Percentiles rank a stretch among this genome's conserved stretches.
Conservation (phyloP, 192 early-diverging fungal species). For the Umbelopsis sp. region DNA sequence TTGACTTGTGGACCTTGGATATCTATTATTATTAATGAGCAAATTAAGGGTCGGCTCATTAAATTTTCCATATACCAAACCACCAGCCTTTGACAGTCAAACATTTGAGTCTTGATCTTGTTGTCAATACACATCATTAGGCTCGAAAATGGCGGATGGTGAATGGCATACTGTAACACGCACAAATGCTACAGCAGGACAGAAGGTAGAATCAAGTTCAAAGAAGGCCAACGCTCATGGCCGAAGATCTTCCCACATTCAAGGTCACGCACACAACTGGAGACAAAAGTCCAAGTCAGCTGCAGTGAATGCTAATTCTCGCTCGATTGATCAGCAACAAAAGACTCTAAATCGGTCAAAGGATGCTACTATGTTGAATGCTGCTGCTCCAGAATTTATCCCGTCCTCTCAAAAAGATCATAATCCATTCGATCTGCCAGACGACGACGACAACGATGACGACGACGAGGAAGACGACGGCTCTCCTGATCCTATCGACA, state of each 20-base stretch:
- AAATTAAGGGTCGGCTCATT: neutral
- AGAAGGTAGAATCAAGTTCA: neutral
- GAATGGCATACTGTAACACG: conserved; percentile 35
- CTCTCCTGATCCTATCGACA: conserved; percentile 31
- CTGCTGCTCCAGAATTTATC: neutral
- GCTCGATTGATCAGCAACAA: neutral
- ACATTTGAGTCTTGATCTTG: neutral
- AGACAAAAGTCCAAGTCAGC: neutral
- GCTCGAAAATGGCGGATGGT: conserved; percentile 16
- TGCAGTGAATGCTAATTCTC: neutral
- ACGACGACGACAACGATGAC: conserved; percentile 29
- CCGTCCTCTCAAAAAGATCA: neutral
- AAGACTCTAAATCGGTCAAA: neutral
- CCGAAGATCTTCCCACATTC: conserved; percentile 4
- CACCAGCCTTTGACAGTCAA: neutral
- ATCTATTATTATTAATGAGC: neutral
- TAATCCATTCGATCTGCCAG: conserved; percentile 27
- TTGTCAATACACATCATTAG: neutral
- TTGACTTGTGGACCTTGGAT: too few relatives aligned
- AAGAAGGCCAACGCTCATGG: neutral
- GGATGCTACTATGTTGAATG: neutral
- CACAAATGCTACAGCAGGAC: neutral
- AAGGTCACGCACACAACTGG: conserved; percentile 7
- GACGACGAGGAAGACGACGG: conserved; percentile 31
- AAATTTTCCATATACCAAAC: neutral